Percentiles rank a stretch among this genome's conserved stretches.
Conservation (phyloP, 768 basidiomycete species). For the Tulasnella sp. region DNA sequence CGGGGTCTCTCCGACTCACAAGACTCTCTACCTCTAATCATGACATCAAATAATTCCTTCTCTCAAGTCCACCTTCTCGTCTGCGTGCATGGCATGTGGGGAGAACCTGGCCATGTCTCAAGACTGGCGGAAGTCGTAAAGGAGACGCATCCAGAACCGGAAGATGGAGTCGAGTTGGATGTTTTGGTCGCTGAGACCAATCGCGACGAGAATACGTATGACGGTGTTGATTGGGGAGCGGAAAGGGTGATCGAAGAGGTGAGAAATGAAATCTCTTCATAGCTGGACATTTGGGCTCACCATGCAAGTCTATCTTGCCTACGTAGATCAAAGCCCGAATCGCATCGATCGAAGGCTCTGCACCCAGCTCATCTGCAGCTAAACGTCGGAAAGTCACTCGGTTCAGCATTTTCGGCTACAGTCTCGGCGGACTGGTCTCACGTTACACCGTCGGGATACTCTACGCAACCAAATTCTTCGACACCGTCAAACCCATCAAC, state of each 20-base stretch:
- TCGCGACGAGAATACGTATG: slow-evolving; percentile 66
- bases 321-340: slow-evolving; percentile 62
- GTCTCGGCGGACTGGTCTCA: slow-evolving; percentile 73
- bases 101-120: slow-evolving; percentile 65
- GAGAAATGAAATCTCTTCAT: slow-evolving; percentile 38
- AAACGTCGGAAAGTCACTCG: slow-evolving; percentile 58
- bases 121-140: slow-evolving; percentile 60
- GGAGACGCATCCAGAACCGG: slow-evolving; percentile 46
- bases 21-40: background rate
- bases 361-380: slow-evolving; percentile 44
- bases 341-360: slow-evolving; percentile 51
- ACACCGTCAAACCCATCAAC: slow-evolving; percentile 68
- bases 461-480: slow-evolving; percentile 71
- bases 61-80: slow-evolving; percentile 34
- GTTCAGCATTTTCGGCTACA: slow-evolving; percentile 78
- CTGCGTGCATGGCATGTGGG: slow-evolving; percentile 71
- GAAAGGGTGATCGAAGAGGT: slow-evolving; percentile 83
- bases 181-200: slow-evolving; percentile 70
- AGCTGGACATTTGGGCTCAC: background rate
- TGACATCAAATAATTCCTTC: background rate
- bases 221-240: slow-evolving; percentile 83
- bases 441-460: slow-evolving; percentile 78
- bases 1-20: background rate
- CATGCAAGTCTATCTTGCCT: background rate
- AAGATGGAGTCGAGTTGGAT: slow-evolving; percentile 51